Evolutionary conservation across 164 flowering plant species (phyloP).

Genomic region (Piper longum): DNA sequence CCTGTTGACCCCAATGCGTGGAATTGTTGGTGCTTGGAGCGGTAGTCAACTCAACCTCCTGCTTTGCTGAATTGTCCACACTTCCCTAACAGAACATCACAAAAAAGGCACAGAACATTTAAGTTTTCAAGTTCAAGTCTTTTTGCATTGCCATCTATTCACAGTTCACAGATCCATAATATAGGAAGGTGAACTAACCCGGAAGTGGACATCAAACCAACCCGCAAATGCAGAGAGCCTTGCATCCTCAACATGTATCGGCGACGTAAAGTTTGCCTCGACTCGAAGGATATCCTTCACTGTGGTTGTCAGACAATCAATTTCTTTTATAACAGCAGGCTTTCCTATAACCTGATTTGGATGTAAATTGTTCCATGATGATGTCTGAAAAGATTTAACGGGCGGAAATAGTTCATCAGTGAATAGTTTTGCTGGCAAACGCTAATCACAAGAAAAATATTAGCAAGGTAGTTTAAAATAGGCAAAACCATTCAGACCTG

Average conservation of each 20-base stretch:
- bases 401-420: neutral
- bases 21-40: slow-evolving; percentile 59
- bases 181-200: slow-evolving; percentile 30
- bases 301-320: slow-evolving; percentile 70
- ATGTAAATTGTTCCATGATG: slow-evolving; percentile 88
- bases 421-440: neutral
- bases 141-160: too few relatives aligned
- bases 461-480: neutral
- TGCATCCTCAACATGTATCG: slow-evolving; percentile 32
- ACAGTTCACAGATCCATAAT: neutral
- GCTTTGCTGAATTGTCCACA: slow-evolving; percentile 41
- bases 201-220: slow-evolving; percentile 98
- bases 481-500: slow-evolving; percentile 32
- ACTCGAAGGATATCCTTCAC: slow-evolving; percentile 50
- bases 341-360: slow-evolving; percentile 82
- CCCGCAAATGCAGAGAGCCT: slow-evolving; percentile 75
- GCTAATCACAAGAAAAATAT: neutral
- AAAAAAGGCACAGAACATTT: neutral
- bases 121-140: neutral
- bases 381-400: slow-evolving; percentile 36
- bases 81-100: slow-evolving; percentile 46
- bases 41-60: slow-evolving; percentile 77
- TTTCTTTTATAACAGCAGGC: slow-evolving; percentile 63
- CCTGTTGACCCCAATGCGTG: slow-evolving; percentile 99
- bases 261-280: slow-evolving; percentile 34